Conservation (phyloP, 768 basidiomycete genomes). For the Boletus coccyginus region DNA sequence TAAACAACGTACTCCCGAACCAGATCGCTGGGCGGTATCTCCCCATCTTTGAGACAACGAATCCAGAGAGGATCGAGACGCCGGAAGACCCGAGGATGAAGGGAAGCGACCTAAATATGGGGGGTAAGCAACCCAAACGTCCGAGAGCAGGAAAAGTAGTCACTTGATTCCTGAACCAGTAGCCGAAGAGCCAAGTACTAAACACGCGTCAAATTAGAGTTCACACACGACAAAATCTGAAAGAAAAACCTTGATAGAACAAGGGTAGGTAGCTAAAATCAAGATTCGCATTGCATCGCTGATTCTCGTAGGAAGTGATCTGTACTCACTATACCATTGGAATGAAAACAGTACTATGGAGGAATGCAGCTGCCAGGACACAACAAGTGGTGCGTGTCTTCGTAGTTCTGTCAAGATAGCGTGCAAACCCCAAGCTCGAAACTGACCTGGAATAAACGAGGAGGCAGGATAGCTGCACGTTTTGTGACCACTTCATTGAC, state of each 20-base stretch:
- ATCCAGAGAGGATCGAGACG: constrained; percentile 51
- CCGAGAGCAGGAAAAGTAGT: constrained; percentile 37
- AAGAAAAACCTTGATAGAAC: constrained; percentile 53
- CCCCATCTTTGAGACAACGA: constrained; percentile 55
- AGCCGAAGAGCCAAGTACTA: constrained; percentile 68
- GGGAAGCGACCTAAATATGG: constrained; percentile 57
- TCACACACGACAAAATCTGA: neutral
- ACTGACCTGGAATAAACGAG: constrained; percentile 67
- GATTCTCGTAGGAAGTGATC: neutral
- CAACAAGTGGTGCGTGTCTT: constrained; percentile 69
- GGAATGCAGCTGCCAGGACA: constrained; percentile 53
- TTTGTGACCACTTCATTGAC: constrained; percentile 61
- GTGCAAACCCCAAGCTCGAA: neutral
- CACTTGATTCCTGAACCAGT: constrained; percentile 66
- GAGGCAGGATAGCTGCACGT: constrained; percentile 68
- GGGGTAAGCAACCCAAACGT: neutral
- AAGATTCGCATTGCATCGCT: neutral
- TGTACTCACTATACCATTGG: constrained; percentile 31
- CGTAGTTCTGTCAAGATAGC: neutral
- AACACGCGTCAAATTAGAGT: neutral
- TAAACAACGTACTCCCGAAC: constrained; percentile 54
- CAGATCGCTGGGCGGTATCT: constrained; percentile 63
- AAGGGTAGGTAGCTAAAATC: constrained; percentile 57
- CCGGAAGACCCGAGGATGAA: constrained; percentile 58
- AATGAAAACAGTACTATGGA: constrained; percentile 65